Evolutionary conservation across 2,329 filamentous ascomycete species (phyloP), one percentile per base, ranked within the genome.

Genomic region (Penicillium brasilianum): DNA sequence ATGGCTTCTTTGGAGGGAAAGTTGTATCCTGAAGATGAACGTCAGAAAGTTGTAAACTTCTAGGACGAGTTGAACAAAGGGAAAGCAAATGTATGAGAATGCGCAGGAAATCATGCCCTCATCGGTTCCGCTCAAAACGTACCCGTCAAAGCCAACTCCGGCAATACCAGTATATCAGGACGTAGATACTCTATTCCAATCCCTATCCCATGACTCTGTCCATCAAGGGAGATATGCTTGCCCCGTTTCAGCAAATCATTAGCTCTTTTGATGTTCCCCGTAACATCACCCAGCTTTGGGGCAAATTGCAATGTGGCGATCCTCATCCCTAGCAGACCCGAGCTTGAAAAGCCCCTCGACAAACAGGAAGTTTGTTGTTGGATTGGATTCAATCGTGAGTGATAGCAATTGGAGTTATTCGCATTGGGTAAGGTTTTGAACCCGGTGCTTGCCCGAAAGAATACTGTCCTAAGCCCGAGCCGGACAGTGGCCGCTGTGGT

Each of bases 141-240:
- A 85, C 84, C 84, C 58, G 83, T 83, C 72, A 89, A 85, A 4
- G 86, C 86, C 70, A 89, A 75, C 74, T 89, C 87, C 0, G 87
- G 86, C 46, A 89, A 74, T 3, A 89, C 81, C 28, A 89, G 78
- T 63, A 88, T 78, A 71, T 88, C 85, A 32, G 87, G 72, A 48
- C 69, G 69, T 55, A 76, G 54, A 8, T 60, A 60, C 43, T 74
- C 68, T 5, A 71, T 57, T 14, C 62, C 70, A 22, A 65, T 51
- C 2, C 49, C 62, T 18, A 58, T 30, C 1, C 65, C 57, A 28
- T 55, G 20, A n/a, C 67, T 60, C 28, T 67, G 62, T 10, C 54
- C 62, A 34, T 46, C 53, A 6, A 59, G 14, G 2, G 63, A 52
- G n/a, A 67, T 8, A 3, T 56, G 41, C 44, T 75, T 74, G n/a